Evolutionary conservation across 495 filamentous ascomycete species (phyloP), one percentile per base, ranked within the genome.

Genomic region (Aspergillus taichungensis): DNA sequence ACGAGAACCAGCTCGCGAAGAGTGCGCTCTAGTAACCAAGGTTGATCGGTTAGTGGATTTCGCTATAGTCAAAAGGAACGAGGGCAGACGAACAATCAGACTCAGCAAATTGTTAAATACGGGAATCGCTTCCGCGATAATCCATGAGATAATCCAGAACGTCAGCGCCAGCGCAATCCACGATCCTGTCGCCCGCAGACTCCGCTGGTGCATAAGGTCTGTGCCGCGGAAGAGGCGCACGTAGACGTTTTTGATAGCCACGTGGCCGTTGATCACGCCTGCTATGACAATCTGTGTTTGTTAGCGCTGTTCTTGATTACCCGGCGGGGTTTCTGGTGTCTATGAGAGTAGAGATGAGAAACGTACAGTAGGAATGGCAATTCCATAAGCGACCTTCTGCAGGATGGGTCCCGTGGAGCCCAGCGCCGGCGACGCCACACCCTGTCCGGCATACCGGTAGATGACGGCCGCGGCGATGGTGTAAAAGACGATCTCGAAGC

Each of bases 101-200:
- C 68, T 68, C 29, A 88, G 60, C 38, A 88, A 55, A 34, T 81
- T 72, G 49, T 73, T 78, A 66, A 88, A 88, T 47, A 84, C 78
- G 0, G 85, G 85, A 32, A 88, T 83, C 10, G 80, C 76, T 49
- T 82, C 76, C 27, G 83, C 83, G 53, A 89, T 82, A 30, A 87
- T 59, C 78, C 80, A 88, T 6, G 82, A 79, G 14, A 85, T 52
- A 13, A 82, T 41, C 62, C 83, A 87, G 43, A 84, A 68, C 34
- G 52, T 43, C 6, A 73, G 44, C 8, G 72, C 71, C 12, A 87
- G 75, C 0, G 46, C 59, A 4, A 82, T 49, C 85, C 85, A 89
- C 5, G 69, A 60, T 3, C 62, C 65, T 7, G 62, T 44, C 5
- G 53, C 58, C 9, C 59, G 42, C 61, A 69, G 70, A 14, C 68